A percentile compares a stretch with the other conserved stretches of the same genome.
These are phyloP conservation scores for Prinsepia uniflora DNA, from an alignment of 306 rosid species.

Conservation along the genomic window DNA sequence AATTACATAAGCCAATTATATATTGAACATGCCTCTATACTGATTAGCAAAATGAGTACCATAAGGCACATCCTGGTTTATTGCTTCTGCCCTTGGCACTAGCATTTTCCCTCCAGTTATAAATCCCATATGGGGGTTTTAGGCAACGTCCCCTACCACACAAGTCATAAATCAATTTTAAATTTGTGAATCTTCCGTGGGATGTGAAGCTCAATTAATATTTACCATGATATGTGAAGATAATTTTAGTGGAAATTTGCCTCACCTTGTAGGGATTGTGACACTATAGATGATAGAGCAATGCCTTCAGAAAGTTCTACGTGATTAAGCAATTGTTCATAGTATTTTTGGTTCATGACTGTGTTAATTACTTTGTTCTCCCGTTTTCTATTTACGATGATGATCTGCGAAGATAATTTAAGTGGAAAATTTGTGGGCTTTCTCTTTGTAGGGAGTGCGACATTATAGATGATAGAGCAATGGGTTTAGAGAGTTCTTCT, in stretches of 20 bases:
- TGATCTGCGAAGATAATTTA: neutral
- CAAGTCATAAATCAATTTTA: neutral
- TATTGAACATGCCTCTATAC: neutral
- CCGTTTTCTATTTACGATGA: neutral
- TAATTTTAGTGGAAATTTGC: neutral
- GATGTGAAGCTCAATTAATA: neutral
- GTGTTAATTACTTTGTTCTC: neutral
- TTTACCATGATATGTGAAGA: neutral
- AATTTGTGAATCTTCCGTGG: neutral
- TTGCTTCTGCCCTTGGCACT: neutral
- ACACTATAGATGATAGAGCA: conserved; percentile 1
- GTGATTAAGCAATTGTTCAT: neutral
- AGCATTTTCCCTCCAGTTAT: neutral
- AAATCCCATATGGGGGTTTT: neutral
- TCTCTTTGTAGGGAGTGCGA: neutral
- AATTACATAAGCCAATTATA: neutral
- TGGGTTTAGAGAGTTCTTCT: neutral
- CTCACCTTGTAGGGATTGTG: neutral
- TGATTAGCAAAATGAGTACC: neutral
- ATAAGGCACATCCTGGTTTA: neutral
- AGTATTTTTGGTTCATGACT: neutral
- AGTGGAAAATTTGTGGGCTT: neutral
- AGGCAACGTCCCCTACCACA: neutral
- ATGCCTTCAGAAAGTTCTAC: neutral
- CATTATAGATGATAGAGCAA: neutral